A percentile compares a stretch with the other conserved stretches of the same genome.
Evolutionary conservation across 306 rosid species (phyloP).

Genomic region (Begonia loranthoides): DNA sequence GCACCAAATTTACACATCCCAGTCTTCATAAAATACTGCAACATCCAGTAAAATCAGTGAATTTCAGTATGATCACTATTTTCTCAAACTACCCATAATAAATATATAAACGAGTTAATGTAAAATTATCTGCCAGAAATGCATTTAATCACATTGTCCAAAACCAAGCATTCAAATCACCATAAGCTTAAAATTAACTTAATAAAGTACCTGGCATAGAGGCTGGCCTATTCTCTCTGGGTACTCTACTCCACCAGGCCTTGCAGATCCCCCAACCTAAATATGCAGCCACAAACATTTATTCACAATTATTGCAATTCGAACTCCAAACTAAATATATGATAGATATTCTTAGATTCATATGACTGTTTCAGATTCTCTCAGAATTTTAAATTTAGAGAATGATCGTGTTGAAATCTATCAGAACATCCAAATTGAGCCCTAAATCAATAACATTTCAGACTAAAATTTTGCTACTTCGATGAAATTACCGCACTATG

Average conservation of each 20-base stretch:
- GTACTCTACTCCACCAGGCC: constrained; percentile 50
- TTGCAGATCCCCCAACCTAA: constrained; percentile 65
- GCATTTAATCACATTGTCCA: background rate
- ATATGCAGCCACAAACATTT: constrained; percentile 15
- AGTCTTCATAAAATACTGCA: constrained; percentile 77
- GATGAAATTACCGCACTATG: constrained; percentile 52
- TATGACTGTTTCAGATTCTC: background rate
- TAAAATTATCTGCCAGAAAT: background rate
- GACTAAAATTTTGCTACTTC: constrained; percentile 3
- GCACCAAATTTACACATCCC: constrained; percentile 76
- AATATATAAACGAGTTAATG: background rate
- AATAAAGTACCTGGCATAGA: constrained; percentile 65
- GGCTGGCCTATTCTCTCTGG: constrained; percentile 82
- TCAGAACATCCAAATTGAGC: constrained; percentile 4
- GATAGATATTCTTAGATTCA: background rate
- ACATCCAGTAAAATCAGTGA: background rate
- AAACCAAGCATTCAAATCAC: constrained; percentile 7
- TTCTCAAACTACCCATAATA: background rate
- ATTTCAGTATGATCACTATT: constrained; percentile 2
- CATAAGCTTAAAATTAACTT: constrained; percentile 4
- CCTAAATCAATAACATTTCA: constrained; percentile 3
- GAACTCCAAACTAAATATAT: constrained; percentile 1
- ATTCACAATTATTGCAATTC: background rate
- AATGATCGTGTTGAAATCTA: constrained; percentile 9
- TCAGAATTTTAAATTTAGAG: background rate